Base-by-base conservation (phyloP, 306 rosid species). In the Macrotyloma uniflorum region DNA sequence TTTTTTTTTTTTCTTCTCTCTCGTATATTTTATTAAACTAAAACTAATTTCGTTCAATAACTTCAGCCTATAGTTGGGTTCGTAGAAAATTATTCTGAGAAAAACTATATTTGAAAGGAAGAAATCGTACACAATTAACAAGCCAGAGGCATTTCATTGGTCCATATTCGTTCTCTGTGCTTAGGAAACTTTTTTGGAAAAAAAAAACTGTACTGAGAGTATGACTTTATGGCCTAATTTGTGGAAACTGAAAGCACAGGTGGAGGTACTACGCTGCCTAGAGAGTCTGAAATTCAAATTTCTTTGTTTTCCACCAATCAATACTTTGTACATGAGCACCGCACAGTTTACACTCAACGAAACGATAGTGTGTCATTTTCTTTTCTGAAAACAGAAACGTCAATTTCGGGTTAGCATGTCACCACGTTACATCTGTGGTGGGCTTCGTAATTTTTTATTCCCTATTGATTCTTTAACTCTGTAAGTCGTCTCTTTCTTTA, bases 391-490 rank as follows among this genome's bases (percentile, higher is more conserved):
- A 66, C 43, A 16, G 12, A 70, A 83, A 59, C 80, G 72, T 79
- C 77, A 79, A 53, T 76, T 72, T 51, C 24, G 61, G 69, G 77
- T 47, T 50, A 45, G 23, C 80, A 86, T 80, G 68, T 59, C 71
- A 36, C 57, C 13, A 74, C 65, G 79, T 79, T 69, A 47, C 82
- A 63, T 81, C 85, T 16, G 35, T 2, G 11, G 59, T 74, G 57
- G 36, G 38, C 36, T 32, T 62, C 32, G 8, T 10, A 36, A 16
- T 54, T 36, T 43, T 67, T 42, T 47, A 67, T 80, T 76, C 63
- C 5, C 20, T 67, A 19, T 40, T 20, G 13, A 70, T 49, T 18
- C 43, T 80, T 67, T 67, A 64, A 30, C 64, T 77, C 65, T 77
- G 30, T 57, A 73, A 67, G 66, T 77, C 50, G 50, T 77, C 77